These are phyloP conservation scores for Solanum piurae DNA, from an alignment of 257 asterid species.

Conservation along the genomic window DNA sequence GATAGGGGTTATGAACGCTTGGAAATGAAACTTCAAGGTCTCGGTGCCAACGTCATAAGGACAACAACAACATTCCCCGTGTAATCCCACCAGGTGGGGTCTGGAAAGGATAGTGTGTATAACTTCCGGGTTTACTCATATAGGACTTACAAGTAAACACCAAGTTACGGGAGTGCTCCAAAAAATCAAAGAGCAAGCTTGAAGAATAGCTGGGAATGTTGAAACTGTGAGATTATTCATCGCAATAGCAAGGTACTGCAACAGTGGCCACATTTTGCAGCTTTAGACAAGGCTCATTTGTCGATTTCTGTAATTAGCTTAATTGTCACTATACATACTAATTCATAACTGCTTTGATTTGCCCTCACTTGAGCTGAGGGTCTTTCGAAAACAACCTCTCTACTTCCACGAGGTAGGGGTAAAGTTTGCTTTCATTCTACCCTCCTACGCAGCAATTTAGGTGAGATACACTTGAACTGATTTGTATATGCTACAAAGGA, in stretches of 20 bases:
- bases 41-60: conserved; percentile 24
- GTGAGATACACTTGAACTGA: too few relatives aligned
- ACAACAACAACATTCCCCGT: not conserved
- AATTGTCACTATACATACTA: not conserved
- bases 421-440: too few relatives aligned
- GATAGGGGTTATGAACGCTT: conserved; percentile 33
- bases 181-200: not conserved
- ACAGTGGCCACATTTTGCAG: not conserved
- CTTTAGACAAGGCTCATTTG: not conserved
- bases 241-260: not conserved
- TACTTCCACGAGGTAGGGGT: too few relatives aligned
- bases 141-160: not conserved
- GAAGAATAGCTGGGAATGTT: not conserved
- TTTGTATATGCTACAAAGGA: not conserved
- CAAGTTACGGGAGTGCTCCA: not conserved
- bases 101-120: not conserved
- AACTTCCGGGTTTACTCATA: not conserved
- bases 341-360: not conserved
- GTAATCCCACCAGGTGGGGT: not conserved
- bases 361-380: too few relatives aligned
- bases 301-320: not conserved
- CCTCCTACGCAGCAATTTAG: too few relatives aligned
- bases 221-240: not conserved
- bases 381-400: too few relatives aligned
- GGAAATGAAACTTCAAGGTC: conserved; percentile 26